A percentile compares a stretch with the other conserved stretches of the same genome.
phyloP scores from a whole-genome alignment of 306 rosid genomes.

The Prunus campanulata region DNA sequence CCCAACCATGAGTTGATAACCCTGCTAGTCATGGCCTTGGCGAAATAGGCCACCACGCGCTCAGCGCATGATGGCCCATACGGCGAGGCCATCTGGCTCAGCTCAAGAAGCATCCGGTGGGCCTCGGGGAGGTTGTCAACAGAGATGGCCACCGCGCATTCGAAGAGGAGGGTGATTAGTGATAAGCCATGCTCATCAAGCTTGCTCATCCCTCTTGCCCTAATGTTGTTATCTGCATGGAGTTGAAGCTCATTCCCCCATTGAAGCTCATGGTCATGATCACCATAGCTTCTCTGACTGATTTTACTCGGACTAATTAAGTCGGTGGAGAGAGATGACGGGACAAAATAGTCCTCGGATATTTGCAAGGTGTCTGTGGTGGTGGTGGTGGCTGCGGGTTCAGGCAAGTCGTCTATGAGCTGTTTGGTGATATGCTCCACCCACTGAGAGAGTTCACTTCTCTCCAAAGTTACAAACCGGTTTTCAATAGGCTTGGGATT shows the following conservation, averaged over 20 bases:
- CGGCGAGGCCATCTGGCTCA: constrained; percentile 74
- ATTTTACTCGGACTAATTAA: constrained; percentile 35
- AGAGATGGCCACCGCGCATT: constrained; percentile 81
- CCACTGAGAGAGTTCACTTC: constrained; percentile 57
- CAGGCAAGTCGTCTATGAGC: constrained; percentile 59
- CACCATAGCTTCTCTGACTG: constrained; percentile 15
- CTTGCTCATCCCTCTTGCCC: constrained; percentile 13
- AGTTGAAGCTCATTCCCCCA: constrained; percentile 28
- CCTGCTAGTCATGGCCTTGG: constrained; percentile 72
- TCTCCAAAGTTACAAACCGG: constrained; percentile 39
- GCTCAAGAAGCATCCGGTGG: constrained; percentile 59
- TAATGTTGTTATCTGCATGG: constrained; percentile 33
- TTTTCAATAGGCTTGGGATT: constrained; percentile 33
- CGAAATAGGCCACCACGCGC: constrained; percentile 73
- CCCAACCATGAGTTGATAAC: constrained; percentile 75
- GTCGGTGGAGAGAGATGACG: constrained; percentile 16
- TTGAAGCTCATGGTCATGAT: constrained; percentile 21
- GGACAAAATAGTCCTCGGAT: constrained; percentile 23
- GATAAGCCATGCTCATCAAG: constrained; percentile 41
- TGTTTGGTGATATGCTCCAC: constrained; percentile 66
- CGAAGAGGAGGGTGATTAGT: constrained; percentile 64
- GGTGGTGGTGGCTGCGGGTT: constrained; percentile 17
- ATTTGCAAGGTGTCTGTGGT: constrained; percentile 21
- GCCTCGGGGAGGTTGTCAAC: constrained; percentile 72
- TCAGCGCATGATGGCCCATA: constrained; percentile 73